Conservation (phyloP, 2,329 filamentous ascomycete species). For the Aspergillus caelatus region DNA sequence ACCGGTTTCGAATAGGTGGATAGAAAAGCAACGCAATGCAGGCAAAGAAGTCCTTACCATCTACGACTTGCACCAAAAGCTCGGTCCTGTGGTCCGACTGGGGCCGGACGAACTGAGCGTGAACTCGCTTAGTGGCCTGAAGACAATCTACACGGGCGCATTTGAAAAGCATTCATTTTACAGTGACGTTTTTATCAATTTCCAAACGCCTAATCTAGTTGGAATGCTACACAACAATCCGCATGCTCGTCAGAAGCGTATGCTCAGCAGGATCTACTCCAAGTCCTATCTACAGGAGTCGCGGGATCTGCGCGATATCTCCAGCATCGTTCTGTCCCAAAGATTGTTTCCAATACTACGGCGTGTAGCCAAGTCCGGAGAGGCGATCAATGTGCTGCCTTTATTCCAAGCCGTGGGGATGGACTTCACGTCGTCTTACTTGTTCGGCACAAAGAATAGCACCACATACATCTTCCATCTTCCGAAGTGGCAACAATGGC, state of each 20-base stretch:
- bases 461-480: constrained; percentile 61
- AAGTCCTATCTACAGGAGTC: constrained; percentile 69
- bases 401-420: constrained; percentile 68
- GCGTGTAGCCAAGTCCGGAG: constrained; percentile 18
- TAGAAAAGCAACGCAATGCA: constrained; percentile 58
- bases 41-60: constrained; percentile 62
- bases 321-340: constrained; percentile 56
- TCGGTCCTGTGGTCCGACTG: constrained; percentile 63
- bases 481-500: constrained; percentile 59
- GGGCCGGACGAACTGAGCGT: constrained; percentile 67
- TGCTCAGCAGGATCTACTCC: constrained; percentile 74
- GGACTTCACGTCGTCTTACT: constrained; percentile 71
- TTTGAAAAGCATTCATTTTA: constrained; percentile 73
- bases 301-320: constrained; percentile 55
- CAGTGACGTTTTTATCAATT: constrained; percentile 65
- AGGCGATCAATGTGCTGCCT: constrained; percentile 56
- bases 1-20: constrained; percentile 64
- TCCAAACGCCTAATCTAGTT: constrained; percentile 66
- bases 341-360: constrained; percentile 60
- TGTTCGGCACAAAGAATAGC: constrained; percentile 64
- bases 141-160: constrained; percentile 67
- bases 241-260: constrained; percentile 70
- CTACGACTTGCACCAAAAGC: constrained; percentile 55
- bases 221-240: constrained; percentile 59
- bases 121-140: constrained; percentile 60